Percentiles rank a stretch among this genome's conserved stretches.
Evolutionary conservation across 495 filamentous ascomycete species (phyloP).

Genomic region (Bryoglossum gracile): DNA sequence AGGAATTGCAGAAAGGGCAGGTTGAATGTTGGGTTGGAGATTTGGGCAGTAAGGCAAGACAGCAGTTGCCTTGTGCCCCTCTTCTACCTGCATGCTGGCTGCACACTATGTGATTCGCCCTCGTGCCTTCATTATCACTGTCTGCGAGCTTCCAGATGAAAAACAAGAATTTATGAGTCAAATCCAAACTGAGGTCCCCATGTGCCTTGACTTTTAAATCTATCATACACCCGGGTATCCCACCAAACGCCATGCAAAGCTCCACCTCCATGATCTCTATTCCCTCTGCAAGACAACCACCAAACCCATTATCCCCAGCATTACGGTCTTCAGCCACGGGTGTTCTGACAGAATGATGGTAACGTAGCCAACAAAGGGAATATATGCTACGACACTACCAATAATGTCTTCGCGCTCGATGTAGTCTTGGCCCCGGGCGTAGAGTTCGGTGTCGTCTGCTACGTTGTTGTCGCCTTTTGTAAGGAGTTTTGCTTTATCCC

Average conservation of each 20-base stretch:
- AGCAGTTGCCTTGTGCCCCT: no score
- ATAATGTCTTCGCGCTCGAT: conserved; percentile 85
- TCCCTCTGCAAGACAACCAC: conserved; percentile 92
- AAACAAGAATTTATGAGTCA: no score
- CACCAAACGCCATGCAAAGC: conserved; percentile 18
- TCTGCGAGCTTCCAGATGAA: no score
- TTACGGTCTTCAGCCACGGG: conserved; percentile 92
- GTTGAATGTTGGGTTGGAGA: no score
- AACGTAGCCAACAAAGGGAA: conserved; percentile 94
- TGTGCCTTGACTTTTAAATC: conserved; percentile 7
- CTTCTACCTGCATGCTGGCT: no score
- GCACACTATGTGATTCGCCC: no score
- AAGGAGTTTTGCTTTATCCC: conserved; percentile 52
- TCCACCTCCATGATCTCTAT: conserved; percentile 28
- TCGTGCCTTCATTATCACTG: no score
- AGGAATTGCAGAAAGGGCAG: no score
- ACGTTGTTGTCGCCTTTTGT: conserved; percentile 99
- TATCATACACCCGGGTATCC: conserved; percentile 21
- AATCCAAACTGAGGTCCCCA: no score
- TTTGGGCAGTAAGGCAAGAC: no score
- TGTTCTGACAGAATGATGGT: conserved; percentile 96
- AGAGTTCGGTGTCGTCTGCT: conserved; percentile 91
- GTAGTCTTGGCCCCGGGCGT: conserved; percentile 76
- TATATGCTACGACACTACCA: conserved; percentile 87
- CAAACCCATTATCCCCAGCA: conserved; percentile 91